These are phyloP conservation scores for Aspergillus fijiensis DNA, from an alignment of 2,329 filamentous ascomycete species.

Conservation along the genomic window DNA sequence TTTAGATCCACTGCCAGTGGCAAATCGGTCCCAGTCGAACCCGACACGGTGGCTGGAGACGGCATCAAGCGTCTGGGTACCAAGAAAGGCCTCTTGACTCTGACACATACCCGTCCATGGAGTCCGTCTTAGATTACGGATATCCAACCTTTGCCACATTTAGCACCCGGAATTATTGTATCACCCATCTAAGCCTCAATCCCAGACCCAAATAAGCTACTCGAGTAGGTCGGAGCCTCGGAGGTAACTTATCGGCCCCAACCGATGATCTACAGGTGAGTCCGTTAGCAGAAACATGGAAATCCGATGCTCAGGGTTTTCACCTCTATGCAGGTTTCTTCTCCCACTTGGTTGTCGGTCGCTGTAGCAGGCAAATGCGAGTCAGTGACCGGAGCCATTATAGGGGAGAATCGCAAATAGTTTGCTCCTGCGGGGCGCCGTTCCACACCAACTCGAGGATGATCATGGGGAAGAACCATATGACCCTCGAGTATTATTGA, in stretches of 20 bases:
- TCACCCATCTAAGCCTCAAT: not conserved
- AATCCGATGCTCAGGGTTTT: not conserved
- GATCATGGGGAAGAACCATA: not conserved
- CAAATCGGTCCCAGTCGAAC: not conserved
- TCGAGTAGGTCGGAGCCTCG: not conserved
- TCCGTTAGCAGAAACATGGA: not conserved
- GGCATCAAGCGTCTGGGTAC: not conserved
- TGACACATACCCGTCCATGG: not conserved
- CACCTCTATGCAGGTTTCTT: not conserved
- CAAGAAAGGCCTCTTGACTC: not conserved
- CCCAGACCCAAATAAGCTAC: not conserved
- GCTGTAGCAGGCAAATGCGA: not conserved
- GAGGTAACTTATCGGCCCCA: no score
- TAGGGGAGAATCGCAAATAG: not conserved
- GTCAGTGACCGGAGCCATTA: not conserved
- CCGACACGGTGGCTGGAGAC: not conserved
- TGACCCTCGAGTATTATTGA: not conserved
- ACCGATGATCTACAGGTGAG: not conserved
- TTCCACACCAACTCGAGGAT: not conserved
- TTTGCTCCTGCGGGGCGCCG: not conserved
- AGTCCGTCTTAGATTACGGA: not conserved
- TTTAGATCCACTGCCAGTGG: conserved; percentile 4
- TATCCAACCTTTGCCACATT: not conserved
- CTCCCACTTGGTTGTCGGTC: not conserved
- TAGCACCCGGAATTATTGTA: not conserved